Conservation (phyloP, 495 filamentous ascomycete genomes). For the Penicillium fimorum region DNA sequence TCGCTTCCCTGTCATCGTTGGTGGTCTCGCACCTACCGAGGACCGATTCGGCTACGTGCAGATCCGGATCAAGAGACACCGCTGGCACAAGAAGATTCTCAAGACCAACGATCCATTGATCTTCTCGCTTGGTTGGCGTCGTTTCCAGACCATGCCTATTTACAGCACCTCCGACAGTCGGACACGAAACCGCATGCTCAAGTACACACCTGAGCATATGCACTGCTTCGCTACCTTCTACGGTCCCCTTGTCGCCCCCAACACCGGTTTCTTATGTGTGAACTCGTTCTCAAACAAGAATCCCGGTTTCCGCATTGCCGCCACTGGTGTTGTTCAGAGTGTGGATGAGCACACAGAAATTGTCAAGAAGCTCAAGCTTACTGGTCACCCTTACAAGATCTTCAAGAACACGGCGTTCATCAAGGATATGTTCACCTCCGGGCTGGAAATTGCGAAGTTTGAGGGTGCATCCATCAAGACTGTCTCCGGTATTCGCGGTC, state of each 20-base stretch:
- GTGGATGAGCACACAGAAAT: constrained; percentile 95
- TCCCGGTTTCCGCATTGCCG: constrained; percentile 89
- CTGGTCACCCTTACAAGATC: constrained; percentile 89
- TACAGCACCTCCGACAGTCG: constrained; percentile 94
- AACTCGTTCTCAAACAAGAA: constrained; percentile 86
- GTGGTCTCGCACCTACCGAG: constrained; percentile 86
- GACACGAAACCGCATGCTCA: constrained; percentile 93
- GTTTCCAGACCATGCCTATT: constrained; percentile 88
- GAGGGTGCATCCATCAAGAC: constrained; percentile 94
- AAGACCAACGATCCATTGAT: constrained; percentile 97
- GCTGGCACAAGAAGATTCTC: constrained; percentile 98
- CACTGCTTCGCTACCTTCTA: constrained; percentile 96
- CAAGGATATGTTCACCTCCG: constrained; percentile 93
- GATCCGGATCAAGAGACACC: constrained; percentile 90
- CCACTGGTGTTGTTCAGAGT: constrained; percentile 86
- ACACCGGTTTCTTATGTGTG: constrained; percentile 91
- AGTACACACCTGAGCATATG: constrained; percentile 98
- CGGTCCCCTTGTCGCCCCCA: constrained; percentile 89
- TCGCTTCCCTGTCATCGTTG: constrained; percentile 80
- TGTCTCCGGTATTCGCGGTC: constrained; percentile 90
- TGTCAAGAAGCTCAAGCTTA: constrained; percentile 98
- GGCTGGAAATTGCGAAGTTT: constrained; percentile 95
- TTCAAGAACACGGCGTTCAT: constrained; percentile 99
- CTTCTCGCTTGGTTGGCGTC: constrained; percentile 95
- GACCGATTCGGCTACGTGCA: constrained; percentile 95